These are phyloP conservation scores for Alternaria solani DNA, from an alignment of 2,329 filamentous ascomycete species.

Conservation along the genomic window DNA sequence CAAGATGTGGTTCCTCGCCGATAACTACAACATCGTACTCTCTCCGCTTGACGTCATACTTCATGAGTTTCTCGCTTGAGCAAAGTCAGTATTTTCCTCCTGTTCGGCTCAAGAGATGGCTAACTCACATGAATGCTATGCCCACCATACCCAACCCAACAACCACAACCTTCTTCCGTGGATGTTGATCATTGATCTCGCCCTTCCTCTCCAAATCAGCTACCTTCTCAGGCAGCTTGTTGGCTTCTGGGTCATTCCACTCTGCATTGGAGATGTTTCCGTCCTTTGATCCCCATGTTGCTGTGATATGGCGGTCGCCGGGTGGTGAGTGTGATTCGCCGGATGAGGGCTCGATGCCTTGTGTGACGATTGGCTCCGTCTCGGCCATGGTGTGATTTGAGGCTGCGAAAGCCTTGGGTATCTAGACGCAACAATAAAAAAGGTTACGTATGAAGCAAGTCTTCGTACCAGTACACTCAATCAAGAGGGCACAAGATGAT, in stretches of 20 bases:
- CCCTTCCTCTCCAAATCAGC: slow-evolving; percentile 36
- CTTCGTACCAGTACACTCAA: background rate
- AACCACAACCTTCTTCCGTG: slow-evolving; percentile 75
- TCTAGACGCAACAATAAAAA: background rate
- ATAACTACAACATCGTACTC: slow-evolving; percentile 86
- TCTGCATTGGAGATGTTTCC: slow-evolving; percentile 54
- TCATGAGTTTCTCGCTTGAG: slow-evolving; percentile 83
- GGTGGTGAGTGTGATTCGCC: slow-evolving; percentile 43
- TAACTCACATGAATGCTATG: slow-evolving; percentile 81
- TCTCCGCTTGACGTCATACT: slow-evolving; percentile 76
- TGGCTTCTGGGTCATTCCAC: slow-evolving; percentile 58
- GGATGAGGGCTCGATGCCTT: slow-evolving; percentile 44
- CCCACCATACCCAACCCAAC: slow-evolving; percentile 93
- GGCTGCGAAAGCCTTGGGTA: background rate
- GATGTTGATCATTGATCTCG: slow-evolving; percentile 37
- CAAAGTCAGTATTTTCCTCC: background rate
- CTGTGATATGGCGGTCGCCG: slow-evolving; percentile 28
- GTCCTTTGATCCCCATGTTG: slow-evolving; percentile 39
- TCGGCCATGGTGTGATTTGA: slow-evolving; percentile 27
- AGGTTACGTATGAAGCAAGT: background rate
- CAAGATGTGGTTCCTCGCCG: slow-evolving; percentile 85
- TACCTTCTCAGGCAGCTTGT: slow-evolving; percentile 55
- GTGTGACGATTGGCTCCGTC: slow-evolving; percentile 38
- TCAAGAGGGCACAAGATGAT: slow-evolving; percentile 7
- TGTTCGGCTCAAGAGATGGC: no score